Evolutionary conservation across 2,329 filamentous ascomycete species (phyloP).

Genomic region (Alternaria sp.): DNA sequence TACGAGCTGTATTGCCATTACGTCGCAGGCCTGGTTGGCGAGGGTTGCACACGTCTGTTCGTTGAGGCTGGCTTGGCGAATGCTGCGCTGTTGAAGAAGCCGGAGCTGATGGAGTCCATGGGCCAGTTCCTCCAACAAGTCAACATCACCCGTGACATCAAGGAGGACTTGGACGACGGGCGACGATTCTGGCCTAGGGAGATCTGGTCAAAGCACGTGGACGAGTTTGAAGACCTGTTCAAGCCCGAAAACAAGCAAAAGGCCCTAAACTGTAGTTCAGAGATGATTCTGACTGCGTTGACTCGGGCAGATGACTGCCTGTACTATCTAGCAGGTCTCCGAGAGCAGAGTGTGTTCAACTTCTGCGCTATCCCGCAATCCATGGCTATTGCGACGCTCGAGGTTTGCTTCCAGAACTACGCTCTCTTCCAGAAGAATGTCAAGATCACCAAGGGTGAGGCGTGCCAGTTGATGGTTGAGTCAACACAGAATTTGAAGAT

Average conservation of each 20-base stretch:
- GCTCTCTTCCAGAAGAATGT: slow-evolving; percentile 84
- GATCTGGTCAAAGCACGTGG: slow-evolving; percentile 96
- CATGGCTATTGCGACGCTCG: slow-evolving; percentile 96
- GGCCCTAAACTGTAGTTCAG: slow-evolving; percentile 85
- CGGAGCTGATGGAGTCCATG: slow-evolving; percentile 91
- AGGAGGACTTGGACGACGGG: slow-evolving; percentile 86
- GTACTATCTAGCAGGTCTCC: slow-evolving; percentile 95
- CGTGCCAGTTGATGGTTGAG: slow-evolving; percentile 89
- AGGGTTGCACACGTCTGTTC: slow-evolving; percentile 89
- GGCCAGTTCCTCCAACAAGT: slow-evolving; percentile 97
- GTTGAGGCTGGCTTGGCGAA: slow-evolving; percentile 88
- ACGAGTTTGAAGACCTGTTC: slow-evolving; percentile 89
- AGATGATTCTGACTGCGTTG: slow-evolving; percentile 92
- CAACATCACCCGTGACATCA: slow-evolving; percentile 96
- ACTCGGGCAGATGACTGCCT: slow-evolving; percentile 89
- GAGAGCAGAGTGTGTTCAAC: slow-evolving; percentile 98
- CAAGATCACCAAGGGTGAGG: slow-evolving; percentile 96
- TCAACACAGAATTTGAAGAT: slow-evolving; percentile 88
- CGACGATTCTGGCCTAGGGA: slow-evolving; percentile 94
- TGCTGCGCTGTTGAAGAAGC: slow-evolving; percentile 78
- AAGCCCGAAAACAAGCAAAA: slow-evolving; percentile 77
- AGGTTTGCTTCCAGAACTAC: slow-evolving; percentile 91
- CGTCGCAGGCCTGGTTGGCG: slow-evolving; percentile 96
- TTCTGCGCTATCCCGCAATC: slow-evolving; percentile 96
- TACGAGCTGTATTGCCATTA: slow-evolving; percentile 99